Evolutionary conservation across 768 basidiomycete species (phyloP).

Genomic region (Cystofilobasidium macerans): DNA sequence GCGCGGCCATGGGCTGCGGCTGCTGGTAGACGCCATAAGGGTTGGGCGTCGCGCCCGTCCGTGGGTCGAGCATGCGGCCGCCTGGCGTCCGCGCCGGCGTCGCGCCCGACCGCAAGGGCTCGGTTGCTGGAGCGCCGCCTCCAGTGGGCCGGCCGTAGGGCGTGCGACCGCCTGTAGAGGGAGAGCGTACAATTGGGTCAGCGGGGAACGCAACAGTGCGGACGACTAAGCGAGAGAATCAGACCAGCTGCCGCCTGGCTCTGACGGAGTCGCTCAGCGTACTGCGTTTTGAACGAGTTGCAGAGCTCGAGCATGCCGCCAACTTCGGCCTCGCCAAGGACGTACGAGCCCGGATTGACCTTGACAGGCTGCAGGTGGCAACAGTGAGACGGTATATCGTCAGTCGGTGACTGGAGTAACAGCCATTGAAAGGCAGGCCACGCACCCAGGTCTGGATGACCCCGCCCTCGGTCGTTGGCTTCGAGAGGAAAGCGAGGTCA

Average conservation of each 20-base stretch:
- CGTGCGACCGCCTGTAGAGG: slow-evolving; percentile 53
- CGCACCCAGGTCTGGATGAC: slow-evolving; percentile 84
- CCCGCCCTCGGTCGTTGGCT: slow-evolving; percentile 58
- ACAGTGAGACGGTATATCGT: slow-evolving; percentile 18
- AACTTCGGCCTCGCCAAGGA: slow-evolving; percentile 78
- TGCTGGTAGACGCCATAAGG: slow-evolving; percentile 4
- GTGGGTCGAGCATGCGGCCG: neutral
- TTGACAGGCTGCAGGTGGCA: slow-evolving; percentile 56
- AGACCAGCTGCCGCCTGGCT: slow-evolving; percentile 20
- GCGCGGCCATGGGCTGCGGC: neutral
- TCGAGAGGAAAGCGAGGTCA: slow-evolving; percentile 82
- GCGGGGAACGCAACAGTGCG: neutral
- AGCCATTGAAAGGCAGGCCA: slow-evolving; percentile 9
- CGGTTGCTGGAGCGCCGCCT: neutral
- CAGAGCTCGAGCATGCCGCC: slow-evolving; percentile 86
- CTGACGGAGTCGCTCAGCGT: slow-evolving; percentile 30
- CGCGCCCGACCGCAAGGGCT: neutral
- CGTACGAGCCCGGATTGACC: slow-evolving; percentile 77
- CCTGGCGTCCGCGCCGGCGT: slow-evolving; percentile 21
- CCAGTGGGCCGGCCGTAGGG: slow-evolving; percentile 53
- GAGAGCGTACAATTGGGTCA: neutral
- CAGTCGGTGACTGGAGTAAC: too few species aligned
- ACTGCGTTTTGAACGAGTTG: slow-evolving; percentile 79
- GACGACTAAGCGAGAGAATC: neutral
- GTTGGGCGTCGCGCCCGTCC: slow-evolving; percentile 17